These are phyloP conservation scores for Globomyces pollinis-pini DNA, from an alignment of 192 early-diverging fungal species.

Conservation along the genomic window DNA sequence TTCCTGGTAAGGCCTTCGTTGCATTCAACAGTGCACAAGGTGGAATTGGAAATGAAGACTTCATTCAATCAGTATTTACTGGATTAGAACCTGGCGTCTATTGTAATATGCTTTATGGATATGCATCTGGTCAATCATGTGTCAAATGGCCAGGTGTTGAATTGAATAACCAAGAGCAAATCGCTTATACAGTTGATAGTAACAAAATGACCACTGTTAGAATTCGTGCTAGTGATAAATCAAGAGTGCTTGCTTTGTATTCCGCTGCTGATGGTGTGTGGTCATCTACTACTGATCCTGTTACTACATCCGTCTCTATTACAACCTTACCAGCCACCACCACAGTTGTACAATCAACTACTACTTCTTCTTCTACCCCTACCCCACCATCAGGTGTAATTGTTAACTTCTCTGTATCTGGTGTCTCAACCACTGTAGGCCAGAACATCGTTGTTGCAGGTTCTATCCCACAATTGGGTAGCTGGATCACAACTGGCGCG, in stretches of 20 bases:
- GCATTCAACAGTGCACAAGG: constrained; percentile 8
- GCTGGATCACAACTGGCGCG: neutral
- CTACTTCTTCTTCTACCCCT: neutral
- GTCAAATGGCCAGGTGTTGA: constrained; percentile 5
- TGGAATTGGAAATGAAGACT: neutral
- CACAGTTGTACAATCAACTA: neutral
- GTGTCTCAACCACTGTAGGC: neutral
- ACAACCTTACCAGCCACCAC: neutral
- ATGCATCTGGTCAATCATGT: neutral
- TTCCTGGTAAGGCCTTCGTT: constrained; percentile 11
- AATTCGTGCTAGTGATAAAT: neutral
- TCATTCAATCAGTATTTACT: neutral
- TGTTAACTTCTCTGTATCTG: neutral
- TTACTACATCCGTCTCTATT: neutral
- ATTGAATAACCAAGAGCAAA: neutral
- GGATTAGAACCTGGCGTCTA: neutral
- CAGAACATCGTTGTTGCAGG: neutral
- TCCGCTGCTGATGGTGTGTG: constrained; percentile 1
- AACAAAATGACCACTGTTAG: neutral
- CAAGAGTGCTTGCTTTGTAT: constrained; percentile 4
- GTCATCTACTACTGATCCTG: neutral
- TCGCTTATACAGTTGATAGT: constrained; percentile 1
- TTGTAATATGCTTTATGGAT: constrained; percentile 10
- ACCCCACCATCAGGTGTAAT: neutral
- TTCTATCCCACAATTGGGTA: neutral